phyloP scores from a whole-genome alignment of 1,284 basidiomycete genomes.

The Malassezia japonica region DNA sequence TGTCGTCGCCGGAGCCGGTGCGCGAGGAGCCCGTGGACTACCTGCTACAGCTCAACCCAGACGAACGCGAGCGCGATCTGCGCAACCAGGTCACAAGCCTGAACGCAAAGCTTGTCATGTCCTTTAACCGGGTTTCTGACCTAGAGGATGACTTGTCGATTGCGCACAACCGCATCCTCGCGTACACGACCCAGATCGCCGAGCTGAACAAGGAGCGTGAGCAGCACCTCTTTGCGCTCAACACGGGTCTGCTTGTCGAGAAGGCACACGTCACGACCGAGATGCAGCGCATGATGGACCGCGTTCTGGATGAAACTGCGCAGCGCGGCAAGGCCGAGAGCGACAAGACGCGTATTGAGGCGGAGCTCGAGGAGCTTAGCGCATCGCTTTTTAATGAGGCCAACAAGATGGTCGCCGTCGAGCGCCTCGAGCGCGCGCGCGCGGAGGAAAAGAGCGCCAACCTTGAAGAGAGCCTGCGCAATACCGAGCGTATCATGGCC shows the following conservation, averaged over 20 bases:
- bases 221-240: slow-evolving; percentile 49
- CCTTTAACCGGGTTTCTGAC: slow-evolving; percentile 82
- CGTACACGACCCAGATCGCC: slow-evolving; percentile 42
- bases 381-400: slow-evolving; percentile 56
- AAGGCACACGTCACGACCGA: slow-evolving; percentile 77
- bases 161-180: slow-evolving; percentile 61
- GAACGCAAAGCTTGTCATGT: slow-evolving; percentile 80
- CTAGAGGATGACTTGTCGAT: slow-evolving; percentile 82
- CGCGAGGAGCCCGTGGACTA: not conserved
- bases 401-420: slow-evolving; percentile 63
- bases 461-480: slow-evolving; percentile 68
- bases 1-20: not conserved
- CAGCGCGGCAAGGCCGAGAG: slow-evolving; percentile 76
- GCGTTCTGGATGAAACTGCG: slow-evolving; percentile 83
- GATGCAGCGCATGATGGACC: slow-evolving; percentile 85
- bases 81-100: slow-evolving; percentile 80
- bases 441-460: slow-evolving; percentile 74
- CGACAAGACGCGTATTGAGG: slow-evolving; percentile 55
- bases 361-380: slow-evolving; percentile 73
- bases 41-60: not conserved
- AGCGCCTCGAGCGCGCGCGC: slow-evolving; percentile 62
- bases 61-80: slow-evolving; percentile 71
- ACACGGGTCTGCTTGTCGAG: slow-evolving; percentile 80
- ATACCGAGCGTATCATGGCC: slow-evolving; percentile 61
- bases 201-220: slow-evolving; percentile 55